phyloP scores from a whole-genome alignment of 129 eudicot genomes.

The Helianthus tuberosus region DNA sequence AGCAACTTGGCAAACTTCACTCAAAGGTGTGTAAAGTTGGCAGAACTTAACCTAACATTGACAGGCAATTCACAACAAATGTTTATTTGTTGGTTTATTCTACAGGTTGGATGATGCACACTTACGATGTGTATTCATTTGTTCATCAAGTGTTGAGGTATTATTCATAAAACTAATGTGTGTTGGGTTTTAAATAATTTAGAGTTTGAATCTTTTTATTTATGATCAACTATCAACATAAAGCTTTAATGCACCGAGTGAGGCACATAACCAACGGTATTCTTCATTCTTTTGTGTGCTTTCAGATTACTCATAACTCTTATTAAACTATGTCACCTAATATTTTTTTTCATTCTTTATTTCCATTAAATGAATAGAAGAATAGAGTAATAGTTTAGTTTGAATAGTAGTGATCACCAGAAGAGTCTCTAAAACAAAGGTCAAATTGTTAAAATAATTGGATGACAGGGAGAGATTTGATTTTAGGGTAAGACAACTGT shows the following conservation, averaged over 20 bases:
- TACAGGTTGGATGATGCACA: too few species aligned
- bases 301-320: conserved; percentile 12
- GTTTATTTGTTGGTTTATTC: too few species aligned
- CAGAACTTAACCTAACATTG: too few species aligned
- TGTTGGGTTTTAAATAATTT: too few species aligned
- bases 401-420: conserved; percentile 24
- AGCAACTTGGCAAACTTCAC: too few species aligned
- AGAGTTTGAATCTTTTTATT: background rate
- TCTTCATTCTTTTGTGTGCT: background rate
- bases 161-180: too few species aligned
- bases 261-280: background rate
- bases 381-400: conserved; percentile 5
- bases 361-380: conserved; percentile 15
- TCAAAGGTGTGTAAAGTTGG: too few species aligned
- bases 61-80: too few species aligned
- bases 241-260: background rate
- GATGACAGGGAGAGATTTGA: conserved; percentile 24
- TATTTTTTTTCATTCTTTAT: conserved; percentile 11
- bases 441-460: conserved; percentile 32
- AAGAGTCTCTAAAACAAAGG: conserved; percentile 38
- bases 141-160: too few species aligned
- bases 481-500: conserved; percentile 40
- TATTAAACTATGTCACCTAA: conserved; percentile 4
- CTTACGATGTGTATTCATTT: too few species aligned
- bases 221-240: background rate